Evolutionary conservation across 805 yeast species (phyloP).

Genomic region (Starmerella floris): DNA sequence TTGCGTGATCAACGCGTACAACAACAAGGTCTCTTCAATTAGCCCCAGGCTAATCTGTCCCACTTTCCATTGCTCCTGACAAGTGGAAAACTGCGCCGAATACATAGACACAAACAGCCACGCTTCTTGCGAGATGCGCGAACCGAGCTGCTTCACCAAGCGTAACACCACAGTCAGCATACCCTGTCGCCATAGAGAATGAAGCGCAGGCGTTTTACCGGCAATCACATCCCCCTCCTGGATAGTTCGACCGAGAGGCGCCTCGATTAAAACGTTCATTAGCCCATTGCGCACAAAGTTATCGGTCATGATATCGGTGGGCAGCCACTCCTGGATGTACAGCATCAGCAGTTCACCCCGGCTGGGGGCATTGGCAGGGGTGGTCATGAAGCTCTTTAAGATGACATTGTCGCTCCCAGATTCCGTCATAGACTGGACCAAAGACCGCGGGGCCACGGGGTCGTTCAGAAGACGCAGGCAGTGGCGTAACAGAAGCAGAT

Average conservation of each 20-base stretch:
- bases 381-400: constrained; percentile 38
- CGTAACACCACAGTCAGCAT: constrained; percentile 53
- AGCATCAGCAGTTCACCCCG: constrained; percentile 61
- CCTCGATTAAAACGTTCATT: constrained; percentile 53
- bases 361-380: constrained; percentile 47
- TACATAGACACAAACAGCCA: constrained; percentile 51
- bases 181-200: constrained; percentile 78
- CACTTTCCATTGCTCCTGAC: constrained; percentile 57
- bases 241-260: constrained; percentile 54
- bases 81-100: constrained; percentile 47
- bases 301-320: constrained; percentile 47
- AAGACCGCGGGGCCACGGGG: constrained; percentile 3
- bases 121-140: constrained; percentile 48
- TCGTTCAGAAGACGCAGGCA: constrained; percentile 5
- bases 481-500: constrained; percentile 9
- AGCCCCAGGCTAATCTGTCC: constrained; percentile 36
- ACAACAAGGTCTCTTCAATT: constrained; percentile 54
- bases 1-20: constrained; percentile 49
- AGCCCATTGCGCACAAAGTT: constrained; percentile 51
- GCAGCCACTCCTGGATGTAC: constrained; percentile 55
- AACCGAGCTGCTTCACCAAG: constrained; percentile 50
- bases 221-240: constrained; percentile 53
- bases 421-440: constrained; percentile 32
- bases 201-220: constrained; percentile 41
- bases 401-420: constrained; percentile 51